These are phyloP conservation scores for Fagus sylvatica DNA, from an alignment of 306 rosid genomes.

Conservation along the genomic window DNA sequence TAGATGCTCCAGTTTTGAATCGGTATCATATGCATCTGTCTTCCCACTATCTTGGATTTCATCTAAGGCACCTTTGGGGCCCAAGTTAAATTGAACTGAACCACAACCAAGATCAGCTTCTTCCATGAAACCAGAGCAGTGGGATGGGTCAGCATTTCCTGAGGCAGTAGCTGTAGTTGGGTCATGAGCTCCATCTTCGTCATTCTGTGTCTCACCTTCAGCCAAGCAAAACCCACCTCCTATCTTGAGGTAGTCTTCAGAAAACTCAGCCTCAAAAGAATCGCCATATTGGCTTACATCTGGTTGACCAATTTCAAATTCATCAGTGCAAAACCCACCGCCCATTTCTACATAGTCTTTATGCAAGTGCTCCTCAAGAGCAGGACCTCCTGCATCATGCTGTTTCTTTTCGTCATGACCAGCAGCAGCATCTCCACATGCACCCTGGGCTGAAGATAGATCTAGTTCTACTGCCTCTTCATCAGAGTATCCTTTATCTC, in stretches of 20 bases:
- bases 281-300: conserved; percentile 21
- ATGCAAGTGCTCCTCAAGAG: conserved; percentile 26
- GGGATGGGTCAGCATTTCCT: conserved; percentile 24
- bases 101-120: conserved; percentile 19
- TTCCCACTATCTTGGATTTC: conserved; percentile 21
- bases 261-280: conserved; percentile 23
- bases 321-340: conserved; percentile 37
- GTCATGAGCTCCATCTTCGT: conserved; percentile 28
- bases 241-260: conserved; percentile 40
- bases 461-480: conserved; percentile 34
- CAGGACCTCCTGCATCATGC: conserved; percentile 9
- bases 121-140: conserved; percentile 24
- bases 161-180: conserved; percentile 13
- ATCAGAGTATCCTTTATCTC: conserved; percentile 24
- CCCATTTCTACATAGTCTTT: conserved; percentile 40
- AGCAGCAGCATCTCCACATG: conserved; percentile 26
- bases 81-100: conserved; percentile 26
- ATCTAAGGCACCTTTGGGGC: conserved; percentile 18
- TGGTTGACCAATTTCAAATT: conserved; percentile 35
- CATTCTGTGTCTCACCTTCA: conserved; percentile 35
- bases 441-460: conserved; percentile 12
- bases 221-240: conserved; percentile 73
- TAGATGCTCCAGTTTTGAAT: conserved; percentile 20
- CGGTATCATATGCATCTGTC: conserved; percentile 13
- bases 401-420: conserved; percentile 28